phyloP scores from a whole-genome alignment of 2,329 filamentous ascomycete species.

The Penicillium sp. region DNA sequence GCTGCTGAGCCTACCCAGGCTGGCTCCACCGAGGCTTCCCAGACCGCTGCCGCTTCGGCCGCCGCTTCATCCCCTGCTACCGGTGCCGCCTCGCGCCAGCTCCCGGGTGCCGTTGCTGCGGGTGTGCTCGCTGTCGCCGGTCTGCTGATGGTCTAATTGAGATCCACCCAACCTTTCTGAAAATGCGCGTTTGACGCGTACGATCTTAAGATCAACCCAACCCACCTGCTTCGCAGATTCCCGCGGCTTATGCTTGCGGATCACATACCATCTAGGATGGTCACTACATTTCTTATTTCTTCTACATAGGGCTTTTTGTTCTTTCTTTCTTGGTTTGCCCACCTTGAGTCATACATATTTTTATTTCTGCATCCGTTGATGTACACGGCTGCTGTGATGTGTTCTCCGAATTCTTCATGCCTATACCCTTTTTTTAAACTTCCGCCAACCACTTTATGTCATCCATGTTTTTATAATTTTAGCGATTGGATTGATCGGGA shows the following conservation, averaged over 20 bases:
- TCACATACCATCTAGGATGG: slow-evolving; percentile 2
- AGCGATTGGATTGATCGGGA: neutral
- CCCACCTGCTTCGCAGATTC: neutral
- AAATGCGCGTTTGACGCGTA: neutral
- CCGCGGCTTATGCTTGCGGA: neutral
- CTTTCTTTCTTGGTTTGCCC: neutral
- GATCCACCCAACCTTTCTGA: neutral
- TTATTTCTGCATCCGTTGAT: neutral
- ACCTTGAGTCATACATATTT: slow-evolving; percentile 13
- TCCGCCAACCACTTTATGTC: neutral
- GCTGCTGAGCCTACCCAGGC: slow-evolving; percentile 1
- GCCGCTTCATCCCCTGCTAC: slow-evolving; percentile 17
- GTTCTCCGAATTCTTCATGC: slow-evolving; percentile 17
- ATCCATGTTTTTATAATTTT: slow-evolving; percentile 6
- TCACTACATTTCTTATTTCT: neutral
- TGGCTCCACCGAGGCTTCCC: slow-evolving; percentile 6
- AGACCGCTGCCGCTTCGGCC: slow-evolving; percentile 7
- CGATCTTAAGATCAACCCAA: slow-evolving; percentile 11
- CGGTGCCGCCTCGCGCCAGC: slow-evolving; percentile 20
- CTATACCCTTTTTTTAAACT: slow-evolving; percentile 14
- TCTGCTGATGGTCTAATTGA: slow-evolving; percentile 33
- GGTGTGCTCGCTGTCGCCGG: slow-evolving; percentile 35
- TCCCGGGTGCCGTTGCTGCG: slow-evolving; percentile 29
- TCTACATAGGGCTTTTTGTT: neutral
- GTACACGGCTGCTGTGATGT: slow-evolving; percentile 14